These are phyloP conservation scores for Arachis hypogaea DNA, from an alignment of 306 rosid species.

Conservation along the genomic window DNA sequence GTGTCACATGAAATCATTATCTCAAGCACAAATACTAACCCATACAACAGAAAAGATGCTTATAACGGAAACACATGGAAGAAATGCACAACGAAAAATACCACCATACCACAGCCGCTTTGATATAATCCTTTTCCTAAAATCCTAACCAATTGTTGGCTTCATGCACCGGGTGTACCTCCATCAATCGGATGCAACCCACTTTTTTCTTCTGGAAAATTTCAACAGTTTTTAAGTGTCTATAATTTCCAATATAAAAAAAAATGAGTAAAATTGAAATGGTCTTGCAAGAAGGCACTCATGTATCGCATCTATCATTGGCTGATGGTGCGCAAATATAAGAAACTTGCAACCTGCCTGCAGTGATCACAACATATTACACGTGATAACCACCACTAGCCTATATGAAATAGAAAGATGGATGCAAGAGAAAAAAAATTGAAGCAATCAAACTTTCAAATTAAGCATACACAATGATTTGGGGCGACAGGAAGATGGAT, in stretches of 20 bases:
- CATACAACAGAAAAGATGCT: conserved; percentile 30
- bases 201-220: conserved; percentile 86
- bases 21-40: conserved; percentile 28
- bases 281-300: conserved; percentile 83
- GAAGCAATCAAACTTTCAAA: neutral
- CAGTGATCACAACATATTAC: too few species aligned
- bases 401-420: conserved; percentile 20
- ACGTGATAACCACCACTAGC: conserved; percentile 1
- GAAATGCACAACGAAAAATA: conserved; percentile 33
- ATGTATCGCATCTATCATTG: conserved; percentile 84
- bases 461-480: too few species aligned
- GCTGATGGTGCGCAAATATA: conserved; percentile 89
- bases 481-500: too few species aligned
- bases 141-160: conserved; percentile 83
- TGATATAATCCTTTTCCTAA: conserved; percentile 78
- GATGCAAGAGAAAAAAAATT: conserved; percentile 2
- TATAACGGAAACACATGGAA: neutral
- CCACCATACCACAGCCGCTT: conserved; percentile 86
- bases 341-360: conserved; percentile 88
- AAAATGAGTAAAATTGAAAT: conserved; percentile 40
- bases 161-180: conserved; percentile 59
- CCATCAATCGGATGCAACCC: conserved; percentile 96
- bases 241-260: conserved; percentile 40
- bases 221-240: conserved; percentile 43
- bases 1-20: conserved; percentile 34